phyloP scores from a whole-genome alignment of 1,139 yeast genomes.

The Pichia sp. region DNA sequence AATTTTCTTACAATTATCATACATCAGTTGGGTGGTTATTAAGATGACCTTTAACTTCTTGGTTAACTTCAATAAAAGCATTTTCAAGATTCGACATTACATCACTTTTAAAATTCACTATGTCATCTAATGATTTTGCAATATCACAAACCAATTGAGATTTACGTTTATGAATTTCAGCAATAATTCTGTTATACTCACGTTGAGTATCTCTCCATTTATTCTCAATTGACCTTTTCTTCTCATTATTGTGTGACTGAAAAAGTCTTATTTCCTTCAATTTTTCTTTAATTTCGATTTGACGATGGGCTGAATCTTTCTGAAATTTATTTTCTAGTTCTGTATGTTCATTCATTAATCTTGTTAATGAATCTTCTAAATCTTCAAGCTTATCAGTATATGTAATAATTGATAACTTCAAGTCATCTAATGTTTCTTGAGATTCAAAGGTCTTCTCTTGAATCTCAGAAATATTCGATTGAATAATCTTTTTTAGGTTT shows the following conservation, averaged over 20 bases:
- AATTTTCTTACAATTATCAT: not conserved
- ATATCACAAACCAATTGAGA: slow-evolving; percentile 47
- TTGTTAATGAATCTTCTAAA: slow-evolving; percentile 45
- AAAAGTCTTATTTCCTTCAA: slow-evolving; percentile 51
- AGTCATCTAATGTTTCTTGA: slow-evolving; percentile 55
- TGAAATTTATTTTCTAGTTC: slow-evolving; percentile 40
- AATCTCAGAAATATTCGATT: slow-evolving; percentile 13
- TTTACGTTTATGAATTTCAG: slow-evolving; percentile 42
- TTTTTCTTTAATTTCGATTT: slow-evolving; percentile 17
- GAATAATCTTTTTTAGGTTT: slow-evolving; percentile 35
- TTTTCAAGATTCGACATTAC: slow-evolving; percentile 56
- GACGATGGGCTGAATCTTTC: slow-evolving; percentile 41
- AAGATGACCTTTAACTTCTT: slow-evolving; percentile 11
- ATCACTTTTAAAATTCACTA: slow-evolving; percentile 58
- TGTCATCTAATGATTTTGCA: slow-evolving; percentile 49
- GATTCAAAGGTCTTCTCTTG: slow-evolving; percentile 55
- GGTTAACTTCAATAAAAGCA: slow-evolving; percentile 15
- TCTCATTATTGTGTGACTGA: slow-evolving; percentile 48
- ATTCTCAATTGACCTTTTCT: slow-evolving; percentile 49
- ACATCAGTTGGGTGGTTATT: not conserved
- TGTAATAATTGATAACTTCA: slow-evolving; percentile 49
- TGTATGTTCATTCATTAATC: slow-evolving; percentile 30
- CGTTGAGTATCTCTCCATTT: slow-evolving; percentile 48
- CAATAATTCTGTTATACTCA: slow-evolving; percentile 48
- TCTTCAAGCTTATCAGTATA: slow-evolving; percentile 55